Evolutionary conservation across 352 stramenopile genomes (phyloP), one percentile per base, ranked within the genome.

Genomic region (Peronospora destructor): DNA sequence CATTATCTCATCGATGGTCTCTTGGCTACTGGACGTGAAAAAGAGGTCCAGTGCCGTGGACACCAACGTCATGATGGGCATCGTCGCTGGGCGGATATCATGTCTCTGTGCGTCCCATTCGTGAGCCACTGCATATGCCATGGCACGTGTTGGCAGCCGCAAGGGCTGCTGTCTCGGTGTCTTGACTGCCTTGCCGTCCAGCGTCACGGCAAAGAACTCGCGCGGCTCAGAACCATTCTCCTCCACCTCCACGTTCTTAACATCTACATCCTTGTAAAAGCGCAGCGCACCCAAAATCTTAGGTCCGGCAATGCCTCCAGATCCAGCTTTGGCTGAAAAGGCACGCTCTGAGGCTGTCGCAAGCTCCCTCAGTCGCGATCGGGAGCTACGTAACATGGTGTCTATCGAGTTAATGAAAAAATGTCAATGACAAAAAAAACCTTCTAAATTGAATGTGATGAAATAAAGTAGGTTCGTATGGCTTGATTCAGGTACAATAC

Each of bases 11-110:
- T 80, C 56, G 26, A 92, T 61, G 21, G 84, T 54, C 47, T 91
- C 76, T 35, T 61, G 17, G 23, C 52, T 66, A 59, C 70, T 86
- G 26, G 70, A 84, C 3, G 57, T 85, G 45, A 63, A 66, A 39
- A 57, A 56, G 37, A 91, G 52, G 49, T 94, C 84, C 38, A 94
- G 56, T 40, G 76, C 73, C 17, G 84, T 94, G 16, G 81, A 87
- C 30, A 76, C 81, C 35, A 94, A 71, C 53, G 84, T 82, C 84
- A 94, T 94, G 56, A 92, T 84, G 43, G 84, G 84, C 84, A 94
- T 94, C 23, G 81, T 88, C 35, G 73, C 59, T 9, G 84, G 84
- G 3, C 78, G 79, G 55, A 94, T 88, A 52, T 77, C 68, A 17
- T 71, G 61, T 19, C 68, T 61, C 61, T 94, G 84, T 29, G 84